Percentiles rank a stretch among this genome's conserved stretches.
Conservation (phyloP, 192 early-diverging fungal species). For the Entophlyctis luteolus region DNA sequence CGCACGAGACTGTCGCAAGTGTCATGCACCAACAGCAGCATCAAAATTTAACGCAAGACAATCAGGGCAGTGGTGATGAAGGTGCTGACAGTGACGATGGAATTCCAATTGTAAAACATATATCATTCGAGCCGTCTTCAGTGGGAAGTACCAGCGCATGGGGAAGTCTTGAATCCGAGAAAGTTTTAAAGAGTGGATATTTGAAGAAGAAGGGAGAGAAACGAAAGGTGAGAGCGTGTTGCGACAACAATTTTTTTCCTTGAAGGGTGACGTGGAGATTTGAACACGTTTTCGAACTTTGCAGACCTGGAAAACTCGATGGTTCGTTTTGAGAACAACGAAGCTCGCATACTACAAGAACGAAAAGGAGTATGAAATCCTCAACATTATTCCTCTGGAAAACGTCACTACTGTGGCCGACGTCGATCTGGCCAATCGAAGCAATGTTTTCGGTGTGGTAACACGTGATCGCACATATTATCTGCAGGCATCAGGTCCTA, state of each 20-base stretch:
- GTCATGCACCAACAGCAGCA: neutral
- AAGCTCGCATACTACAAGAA: constrained; percentile 83
- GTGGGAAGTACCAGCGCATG: neutral
- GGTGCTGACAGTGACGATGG: constrained; percentile 28
- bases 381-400: constrained; percentile 67
- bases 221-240: constrained; percentile 33
- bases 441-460: constrained; percentile 73
- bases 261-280: neutral
- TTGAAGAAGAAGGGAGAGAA: constrained; percentile 47
- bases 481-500: constrained; percentile 53
- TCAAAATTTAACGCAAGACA: neutral
- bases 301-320: constrained; percentile 81
- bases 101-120: neutral
- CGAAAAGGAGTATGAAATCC: constrained; percentile 77
- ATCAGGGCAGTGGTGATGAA: neutral
- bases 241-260: neutral
- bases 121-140: neutral
- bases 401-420: constrained; percentile 69
- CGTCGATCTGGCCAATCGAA: constrained; percentile 61
- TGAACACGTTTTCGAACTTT: neutral
- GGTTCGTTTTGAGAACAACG: constrained; percentile 78
- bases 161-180: constrained; percentile 26
- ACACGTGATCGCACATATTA: constrained; percentile 70
- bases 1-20: neutral
- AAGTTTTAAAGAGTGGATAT: constrained; percentile 33